Base-by-base conservation (phyloP, 2,329 filamentous ascomycete genomes). In the Penicillium olsonii region DNA sequence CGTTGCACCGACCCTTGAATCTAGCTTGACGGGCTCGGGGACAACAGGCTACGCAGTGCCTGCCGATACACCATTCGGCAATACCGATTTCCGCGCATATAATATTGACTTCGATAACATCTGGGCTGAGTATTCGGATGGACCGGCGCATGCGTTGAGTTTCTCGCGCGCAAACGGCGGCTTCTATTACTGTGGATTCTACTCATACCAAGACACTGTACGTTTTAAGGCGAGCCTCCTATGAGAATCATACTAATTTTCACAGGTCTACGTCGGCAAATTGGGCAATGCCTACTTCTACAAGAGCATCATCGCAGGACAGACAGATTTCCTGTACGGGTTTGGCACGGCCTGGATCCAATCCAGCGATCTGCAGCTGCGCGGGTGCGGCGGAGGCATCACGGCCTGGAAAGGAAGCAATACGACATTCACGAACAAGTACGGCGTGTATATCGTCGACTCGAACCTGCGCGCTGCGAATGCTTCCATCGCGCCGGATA, bases 331-430 rank as follows among this genome's bases (percentile, higher is more conserved):
- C 68, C 70, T 87, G 17, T 87, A 87, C 61, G 84, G 84, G 8
- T 87, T 87, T 60, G 84, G 84, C 20, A 87, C 84, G 0, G 75
- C 80, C 3, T 87, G 80, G 75, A 74, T 87, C 34, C 75, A 82
- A 47, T 71, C 75, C 3, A 82, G 78, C 1, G 70, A 72, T 0
- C 67, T 88, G 2, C 70, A 74, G 0, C 74, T 87, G 11, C 79
- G 85, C 9, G 73, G 70, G 57, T 88, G 84, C 56, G 82, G 83
- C 4, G 85, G 85, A 14, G 85, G 84, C 10, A 82, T 88, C 45
- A 85, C 83, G 0, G 84, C 85, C 0, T 87, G 84, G 85, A 87
- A 87, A 60, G 83, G 81, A 22, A 78, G 80, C 0, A 86, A 87
- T 66, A 87, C 84, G 0, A 85, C 83, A 0, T 85, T 83, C 43